Evolutionary conservation across 2,329 filamentous ascomycete species (phyloP).

Genomic region (Eutypa lata): DNA sequence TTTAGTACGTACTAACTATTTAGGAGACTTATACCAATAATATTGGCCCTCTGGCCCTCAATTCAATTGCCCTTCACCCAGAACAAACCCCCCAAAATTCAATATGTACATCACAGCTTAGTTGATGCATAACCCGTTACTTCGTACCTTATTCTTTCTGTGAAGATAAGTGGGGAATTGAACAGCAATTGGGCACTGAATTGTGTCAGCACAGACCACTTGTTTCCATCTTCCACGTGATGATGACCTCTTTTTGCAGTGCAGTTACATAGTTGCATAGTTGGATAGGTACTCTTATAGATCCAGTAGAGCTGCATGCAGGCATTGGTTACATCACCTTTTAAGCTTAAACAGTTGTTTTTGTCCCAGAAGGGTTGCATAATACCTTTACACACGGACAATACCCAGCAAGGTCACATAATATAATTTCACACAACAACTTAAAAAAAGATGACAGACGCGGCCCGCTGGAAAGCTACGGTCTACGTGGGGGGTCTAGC

Average conservation of each 20-base stretch:
- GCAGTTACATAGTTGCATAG: not conserved
- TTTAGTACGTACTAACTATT: not conserved
- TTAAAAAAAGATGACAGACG: constrained; percentile 67
- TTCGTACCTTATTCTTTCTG: not conserved
- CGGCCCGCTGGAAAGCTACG: constrained; percentile 81
- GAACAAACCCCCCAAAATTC: too few species aligned
- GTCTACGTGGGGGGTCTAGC: constrained; percentile 90
- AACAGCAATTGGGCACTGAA: not conserved
- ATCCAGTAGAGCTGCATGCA: not conserved
- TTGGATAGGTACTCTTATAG: not conserved
- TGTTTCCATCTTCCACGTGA: not conserved
- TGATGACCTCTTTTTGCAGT: not conserved
- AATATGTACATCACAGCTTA: too few species aligned
- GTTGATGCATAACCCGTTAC: not conserved
- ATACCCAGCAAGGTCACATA: not conserved
- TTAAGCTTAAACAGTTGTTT: not conserved
- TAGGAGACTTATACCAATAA: too few species aligned
- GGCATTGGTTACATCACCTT: not conserved
- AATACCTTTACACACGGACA: constrained; percentile 7
- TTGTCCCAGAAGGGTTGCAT: not conserved
- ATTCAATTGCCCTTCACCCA: too few species aligned
- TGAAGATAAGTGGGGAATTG: not conserved
- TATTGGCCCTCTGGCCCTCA: not conserved
- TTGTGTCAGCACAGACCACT: not conserved
- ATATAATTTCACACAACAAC: constrained; percentile 6